These are phyloP conservation scores for Haplosporangium sp. DNA, from an alignment of 371 early-diverging fungal genomes.

Conservation along the genomic window DNA sequence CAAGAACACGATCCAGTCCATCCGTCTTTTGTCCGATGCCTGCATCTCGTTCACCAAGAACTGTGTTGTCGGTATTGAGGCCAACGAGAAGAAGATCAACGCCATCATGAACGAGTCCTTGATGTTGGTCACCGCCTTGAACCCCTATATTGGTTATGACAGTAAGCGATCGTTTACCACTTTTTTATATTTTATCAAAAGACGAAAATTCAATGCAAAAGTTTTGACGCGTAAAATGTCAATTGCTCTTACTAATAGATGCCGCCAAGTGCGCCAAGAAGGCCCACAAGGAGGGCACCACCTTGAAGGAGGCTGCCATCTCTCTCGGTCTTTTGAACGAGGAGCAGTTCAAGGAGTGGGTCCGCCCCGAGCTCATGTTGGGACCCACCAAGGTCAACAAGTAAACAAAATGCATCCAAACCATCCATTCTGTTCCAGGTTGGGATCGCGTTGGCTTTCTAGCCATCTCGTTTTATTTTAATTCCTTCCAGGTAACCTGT, in stretches of 20 bases:
- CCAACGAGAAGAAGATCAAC: slow-evolving; percentile 89
- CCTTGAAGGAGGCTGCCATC: slow-evolving; percentile 89
- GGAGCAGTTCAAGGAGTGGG: slow-evolving; percentile 92
- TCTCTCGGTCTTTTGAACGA: slow-evolving; percentile 81
- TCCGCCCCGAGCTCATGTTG: slow-evolving; percentile 92
- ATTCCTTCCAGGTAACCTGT: slow-evolving; percentile 4
- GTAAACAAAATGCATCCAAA: slow-evolving; percentile 1
- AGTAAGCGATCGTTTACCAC: slow-evolving; percentile 33
- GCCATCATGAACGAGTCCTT: slow-evolving; percentile 86
- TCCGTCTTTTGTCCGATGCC: slow-evolving; percentile 87
- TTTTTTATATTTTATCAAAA: slow-evolving; percentile 6
- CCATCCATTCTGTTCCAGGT: not conserved
- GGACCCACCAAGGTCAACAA: slow-evolving; percentile 57
- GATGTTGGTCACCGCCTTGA: slow-evolving; percentile 93
- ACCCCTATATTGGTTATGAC: slow-evolving; percentile 88
- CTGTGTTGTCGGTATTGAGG: slow-evolving; percentile 92
- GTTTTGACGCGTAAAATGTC: too few relatives aligned
- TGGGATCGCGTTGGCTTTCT: too few relatives aligned
- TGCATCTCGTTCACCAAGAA: slow-evolving; percentile 88
- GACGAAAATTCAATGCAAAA: too few relatives aligned
- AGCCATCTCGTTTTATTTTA: not conserved
- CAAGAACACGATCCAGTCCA: slow-evolving; percentile 91
- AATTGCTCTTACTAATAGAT: slow-evolving; percentile 44
- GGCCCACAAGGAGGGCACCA: slow-evolving; percentile 85
- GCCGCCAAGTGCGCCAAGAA: slow-evolving; percentile 96